Evolutionary conservation across 495 filamentous ascomycete genomes (phyloP).

Genomic region (Tuber aestivum): DNA sequence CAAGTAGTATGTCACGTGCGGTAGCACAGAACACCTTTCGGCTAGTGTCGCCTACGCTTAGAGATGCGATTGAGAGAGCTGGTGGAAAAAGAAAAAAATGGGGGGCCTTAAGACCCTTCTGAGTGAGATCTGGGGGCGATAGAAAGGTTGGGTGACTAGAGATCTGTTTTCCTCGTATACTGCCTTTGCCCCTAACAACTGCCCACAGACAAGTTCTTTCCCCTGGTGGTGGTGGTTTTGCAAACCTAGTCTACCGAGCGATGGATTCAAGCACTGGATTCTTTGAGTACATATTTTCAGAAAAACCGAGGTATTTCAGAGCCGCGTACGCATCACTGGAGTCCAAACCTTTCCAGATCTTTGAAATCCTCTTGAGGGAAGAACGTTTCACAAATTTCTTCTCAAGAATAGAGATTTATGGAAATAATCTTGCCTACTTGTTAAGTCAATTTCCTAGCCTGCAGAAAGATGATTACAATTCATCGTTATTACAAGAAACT

Average conservation of each 20-base stretch:
- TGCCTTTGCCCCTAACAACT: not conserved
- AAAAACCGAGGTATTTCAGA: not conserved
- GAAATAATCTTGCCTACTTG: slow-evolving; percentile 3
- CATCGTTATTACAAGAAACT: not conserved
- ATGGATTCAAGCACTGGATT: slow-evolving; percentile 5
- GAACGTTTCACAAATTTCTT: slow-evolving; percentile 12
- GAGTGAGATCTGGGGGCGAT: not conserved
- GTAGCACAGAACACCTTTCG: too few relatives aligned
- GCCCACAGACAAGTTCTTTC: not conserved
- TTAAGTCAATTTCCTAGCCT: not conserved
- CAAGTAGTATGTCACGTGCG: too few relatives aligned
- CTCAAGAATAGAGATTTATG: slow-evolving; percentile 11
- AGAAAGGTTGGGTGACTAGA: not conserved
- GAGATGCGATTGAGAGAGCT: too few relatives aligned
- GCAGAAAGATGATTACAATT: not conserved
- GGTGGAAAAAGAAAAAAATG: not conserved
- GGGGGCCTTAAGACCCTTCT: not conserved
- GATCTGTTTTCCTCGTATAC: not conserved
- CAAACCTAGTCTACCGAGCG: not conserved
- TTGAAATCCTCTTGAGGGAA: slow-evolving; percentile 13
- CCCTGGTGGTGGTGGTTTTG: not conserved
- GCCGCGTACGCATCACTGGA: slow-evolving; percentile 4
- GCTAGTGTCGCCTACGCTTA: too few relatives aligned
- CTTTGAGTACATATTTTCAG: slow-evolving; percentile 13
- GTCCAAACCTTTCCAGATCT: slow-evolving; percentile 15